Evolutionary conservation across 176 grass and related monocot species (phyloP), one percentile per base, ranked within the genome.

Genomic region (Avena eriantha): DNA sequence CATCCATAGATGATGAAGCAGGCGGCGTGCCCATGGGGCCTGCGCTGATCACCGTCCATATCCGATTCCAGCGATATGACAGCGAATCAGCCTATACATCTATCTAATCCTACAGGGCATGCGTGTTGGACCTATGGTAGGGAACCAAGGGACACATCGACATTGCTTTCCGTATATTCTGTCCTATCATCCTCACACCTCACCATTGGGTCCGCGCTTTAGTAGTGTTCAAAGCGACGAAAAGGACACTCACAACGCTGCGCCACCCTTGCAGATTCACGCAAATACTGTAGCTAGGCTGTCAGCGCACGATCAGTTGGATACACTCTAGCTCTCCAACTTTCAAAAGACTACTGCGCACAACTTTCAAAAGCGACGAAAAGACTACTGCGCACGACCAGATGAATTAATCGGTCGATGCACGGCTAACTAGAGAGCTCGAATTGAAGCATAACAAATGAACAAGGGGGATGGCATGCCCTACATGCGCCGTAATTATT

Each of bases 401-500:
- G n/a, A 83, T 36, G 48, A 58, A 39, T 1, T 41, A 8, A 54
- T 75, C 23, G 2, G 12, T 76, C 26, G 24, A 26, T 33, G 56
- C 67, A 17, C 56, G 21, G 54, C 18, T 31, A 65, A 41, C 7
- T 64, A 0, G 56, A 60, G 35, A 10, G 34, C 58, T 15, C 69
- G 85, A 76, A 85, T 4, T 7, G 53, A 17, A 56, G 29, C 64
- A 33, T 63, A 3, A 29, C 15, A 14, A 21, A 65, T 53, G 22
- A 51, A 34, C 46, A 29, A 57, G 16, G 48, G 7, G 61, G 19
- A 18, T 57, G 54, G 34, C 68, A 61, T 41, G 39, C 0, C 10
- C 71, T 23, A 69, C 80, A 87, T n/a, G 7, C 35, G 89, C 66
- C 57, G 14, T 64, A 84, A 87, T 90, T 56, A 87, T 87, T 84